Conservation (phyloP, 2,329 filamentous ascomycete genomes). For the Pyricularia sp. region DNA sequence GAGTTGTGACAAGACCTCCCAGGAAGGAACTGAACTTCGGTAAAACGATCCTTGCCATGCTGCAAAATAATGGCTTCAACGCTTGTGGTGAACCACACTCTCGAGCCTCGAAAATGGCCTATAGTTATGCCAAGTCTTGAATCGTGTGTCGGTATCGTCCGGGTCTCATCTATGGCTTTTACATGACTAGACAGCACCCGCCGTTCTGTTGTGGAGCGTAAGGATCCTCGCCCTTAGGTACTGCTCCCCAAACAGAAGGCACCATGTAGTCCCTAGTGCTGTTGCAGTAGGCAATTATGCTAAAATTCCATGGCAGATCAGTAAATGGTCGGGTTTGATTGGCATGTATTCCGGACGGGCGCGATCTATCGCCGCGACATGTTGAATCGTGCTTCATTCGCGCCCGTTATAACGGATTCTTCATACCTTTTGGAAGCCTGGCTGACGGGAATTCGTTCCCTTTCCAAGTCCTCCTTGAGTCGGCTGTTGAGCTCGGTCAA, state of each 20-base stretch:
- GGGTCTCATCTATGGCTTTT: conserved; percentile 14
- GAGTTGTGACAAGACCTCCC: background rate
- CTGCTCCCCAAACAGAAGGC: conserved; percentile 86
- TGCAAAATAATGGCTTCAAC: background rate
- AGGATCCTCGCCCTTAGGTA: conserved; percentile 93
- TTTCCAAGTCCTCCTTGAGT: conserved; percentile 87
- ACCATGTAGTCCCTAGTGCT: conserved; percentile 99
- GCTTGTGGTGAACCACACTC: background rate
- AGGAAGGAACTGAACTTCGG: background rate
- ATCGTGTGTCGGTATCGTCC: background rate
- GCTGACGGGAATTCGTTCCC: conserved; percentile 89
- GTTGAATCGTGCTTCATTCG: background rate
- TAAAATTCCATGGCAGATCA: conserved; percentile 25
- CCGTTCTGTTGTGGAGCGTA: conserved; percentile 90
- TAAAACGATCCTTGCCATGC: background rate
- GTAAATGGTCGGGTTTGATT: background rate
- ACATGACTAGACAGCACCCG: conserved; percentile 95
- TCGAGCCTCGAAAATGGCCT: background rate
- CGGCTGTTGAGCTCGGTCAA: conserved; percentile 95
- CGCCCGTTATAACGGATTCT: background rate
- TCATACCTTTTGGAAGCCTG: conserved; percentile 77
- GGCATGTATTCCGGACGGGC: background rate
- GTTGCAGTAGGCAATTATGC: conserved; percentile 96
- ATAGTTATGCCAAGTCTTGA: background rate
- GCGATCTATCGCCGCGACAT: background rate